A percentile compares a stretch with the other conserved stretches of the same genome.
These are phyloP conservation scores for Trifolium repens DNA, from an alignment of 306 rosid genomes.

Conservation along the genomic window DNA sequence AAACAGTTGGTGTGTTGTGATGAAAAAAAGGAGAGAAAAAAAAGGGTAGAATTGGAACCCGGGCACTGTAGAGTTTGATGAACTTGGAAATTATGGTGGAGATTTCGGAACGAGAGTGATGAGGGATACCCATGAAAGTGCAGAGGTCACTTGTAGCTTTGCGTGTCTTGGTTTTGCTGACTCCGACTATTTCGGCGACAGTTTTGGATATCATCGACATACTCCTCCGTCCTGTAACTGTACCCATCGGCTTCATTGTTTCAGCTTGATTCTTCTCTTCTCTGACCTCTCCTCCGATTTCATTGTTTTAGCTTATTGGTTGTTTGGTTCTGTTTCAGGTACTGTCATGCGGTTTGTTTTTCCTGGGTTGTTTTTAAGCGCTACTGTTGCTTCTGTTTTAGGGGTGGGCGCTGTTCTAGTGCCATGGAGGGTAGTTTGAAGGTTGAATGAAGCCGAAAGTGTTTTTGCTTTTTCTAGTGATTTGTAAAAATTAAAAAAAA, in stretches of 20 bases:
- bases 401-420: no score
- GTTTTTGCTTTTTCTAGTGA: no score
- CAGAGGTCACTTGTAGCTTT: constrained; percentile 57
- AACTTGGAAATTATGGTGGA: constrained; percentile 58
- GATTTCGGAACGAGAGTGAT: constrained; percentile 52
- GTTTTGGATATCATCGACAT: constrained; percentile 52
- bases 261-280: constrained; percentile 1
- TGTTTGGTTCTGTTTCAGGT: no score
- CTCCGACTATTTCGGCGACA: constrained; percentile 33
- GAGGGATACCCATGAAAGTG: constrained; percentile 57
- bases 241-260: constrained; percentile 12
- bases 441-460: no score
- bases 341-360: no score
- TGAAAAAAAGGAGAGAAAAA: background rate
- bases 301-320: no score
- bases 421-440: no score
- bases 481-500: no score
- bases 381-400: no score
- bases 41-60: constrained; percentile 36
- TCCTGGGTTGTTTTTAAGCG: no score
- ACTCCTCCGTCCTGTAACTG: constrained; percentile 34
- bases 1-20: constrained; percentile 29
- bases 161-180: constrained; percentile 42
- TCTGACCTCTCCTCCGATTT: background rate
- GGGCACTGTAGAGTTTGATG: constrained; percentile 60